Percentiles rank a stretch among this genome's conserved stretches.
Conservation (phyloP, 1,284 basidiomycete genomes). For the Malassezia pachydermatis region DNA sequence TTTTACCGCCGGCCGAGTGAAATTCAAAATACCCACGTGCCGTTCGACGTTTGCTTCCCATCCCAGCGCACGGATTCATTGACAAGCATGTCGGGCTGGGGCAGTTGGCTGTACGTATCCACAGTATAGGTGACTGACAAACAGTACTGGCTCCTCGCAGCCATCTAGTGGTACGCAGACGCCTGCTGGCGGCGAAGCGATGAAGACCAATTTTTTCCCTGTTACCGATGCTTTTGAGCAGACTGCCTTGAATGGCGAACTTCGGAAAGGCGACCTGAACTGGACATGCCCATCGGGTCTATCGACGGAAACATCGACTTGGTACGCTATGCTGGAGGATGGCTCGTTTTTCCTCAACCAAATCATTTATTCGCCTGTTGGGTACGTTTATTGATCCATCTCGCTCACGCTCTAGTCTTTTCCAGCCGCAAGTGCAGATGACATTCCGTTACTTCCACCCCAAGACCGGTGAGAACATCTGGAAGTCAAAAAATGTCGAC, state of each 20-base stretch:
- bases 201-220: conserved; percentile 35
- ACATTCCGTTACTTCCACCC: conserved; percentile 84
- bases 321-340: conserved; percentile 74
- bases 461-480: conserved; percentile 61
- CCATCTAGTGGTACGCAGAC: conserved; percentile 2
- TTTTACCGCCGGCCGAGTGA: conserved; percentile 1
- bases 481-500: conserved; percentile 80
- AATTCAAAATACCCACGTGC: too few relatives aligned
- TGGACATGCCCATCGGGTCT: conserved; percentile 77
- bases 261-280: conserved; percentile 61
- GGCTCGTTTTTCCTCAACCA: conserved; percentile 76
- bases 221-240: conserved; percentile 36
- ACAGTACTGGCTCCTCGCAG: conserved; percentile 18
- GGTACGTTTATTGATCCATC: conserved; percentile 56
- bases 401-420: conserved; percentile 58
- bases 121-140: not conserved
- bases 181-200: conserved; percentile 16
- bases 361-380: conserved; percentile 86
- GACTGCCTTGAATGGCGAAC: conserved; percentile 58
- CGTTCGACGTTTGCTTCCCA: not conserved
- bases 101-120: conserved; percentile 39
- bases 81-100: conserved; percentile 39
- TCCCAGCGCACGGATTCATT: not conserved
- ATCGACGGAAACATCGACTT: conserved; percentile 81
- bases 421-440: conserved; percentile 92